Evolutionary conservation across 164 flowering plant species (phyloP).

Genomic region (Piper longum): DNA sequence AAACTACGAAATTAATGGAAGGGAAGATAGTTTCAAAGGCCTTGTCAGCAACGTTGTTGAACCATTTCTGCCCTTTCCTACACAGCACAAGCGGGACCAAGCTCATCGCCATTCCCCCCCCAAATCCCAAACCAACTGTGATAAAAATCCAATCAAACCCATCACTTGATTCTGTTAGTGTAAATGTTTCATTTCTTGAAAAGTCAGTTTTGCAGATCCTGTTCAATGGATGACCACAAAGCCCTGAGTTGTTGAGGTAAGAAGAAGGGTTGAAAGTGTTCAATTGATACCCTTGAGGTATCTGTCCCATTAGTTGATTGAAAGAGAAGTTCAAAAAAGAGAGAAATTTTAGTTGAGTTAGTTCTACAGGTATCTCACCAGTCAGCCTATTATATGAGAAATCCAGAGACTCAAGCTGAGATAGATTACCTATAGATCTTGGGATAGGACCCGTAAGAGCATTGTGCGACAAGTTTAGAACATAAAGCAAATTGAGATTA

Average conservation of each 20-base stretch:
- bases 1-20: neutral
- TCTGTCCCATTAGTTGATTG: constrained; percentile 7
- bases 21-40: neutral
- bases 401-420: constrained; percentile 4
- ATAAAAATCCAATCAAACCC: neutral
- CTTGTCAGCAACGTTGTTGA: neutral
- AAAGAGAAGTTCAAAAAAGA: constrained; percentile 8
- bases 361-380: constrained; percentile 8
- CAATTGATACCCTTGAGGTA: constrained; percentile 10
- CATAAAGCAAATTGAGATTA: neutral
- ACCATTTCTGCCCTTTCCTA: constrained; percentile 2
- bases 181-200: neutral
- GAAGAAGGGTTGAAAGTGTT: constrained; percentile 1
- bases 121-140: constrained; percentile 1
- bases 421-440: neutral
- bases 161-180: neutral
- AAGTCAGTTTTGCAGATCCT: neutral
- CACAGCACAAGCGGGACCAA: neutral
- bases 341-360: constrained; percentile 6
- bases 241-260: constrained; percentile 4
- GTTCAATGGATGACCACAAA: constrained; percentile 10
- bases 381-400: constrained; percentile 6
- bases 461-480: constrained; percentile 5
- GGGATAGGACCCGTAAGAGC: constrained; percentile 5
- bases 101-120: constrained; percentile 1